A percentile compares a stretch with the other conserved stretches of the same genome.
These are phyloP conservation scores for Phytopythium chamaehyphon DNA, from an alignment of 352 stramenopile genomes.

Conservation along the genomic window DNA sequence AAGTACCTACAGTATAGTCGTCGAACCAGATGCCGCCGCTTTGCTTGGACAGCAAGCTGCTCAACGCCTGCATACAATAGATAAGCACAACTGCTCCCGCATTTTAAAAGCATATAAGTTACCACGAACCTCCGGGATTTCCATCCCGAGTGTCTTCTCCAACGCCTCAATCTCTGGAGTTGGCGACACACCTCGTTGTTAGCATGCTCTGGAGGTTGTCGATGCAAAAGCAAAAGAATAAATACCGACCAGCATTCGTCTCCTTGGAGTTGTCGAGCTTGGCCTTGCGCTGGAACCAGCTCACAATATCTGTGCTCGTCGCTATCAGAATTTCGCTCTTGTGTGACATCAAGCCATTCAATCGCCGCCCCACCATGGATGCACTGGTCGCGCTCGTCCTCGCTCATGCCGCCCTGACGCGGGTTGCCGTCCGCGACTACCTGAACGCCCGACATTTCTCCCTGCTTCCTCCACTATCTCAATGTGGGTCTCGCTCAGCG, in stretches of 20 bases:
- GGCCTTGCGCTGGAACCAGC: constrained; percentile 81
- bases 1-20: constrained; percentile 52
- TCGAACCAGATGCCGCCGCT: constrained; percentile 84
- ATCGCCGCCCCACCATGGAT: constrained; percentile 44
- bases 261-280: constrained; percentile 41
- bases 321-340: background rate
- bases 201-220: no score
- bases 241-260: constrained; percentile 35
- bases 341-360: background rate
- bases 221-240: background rate
- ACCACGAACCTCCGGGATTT: constrained; percentile 46
- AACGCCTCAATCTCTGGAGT: constrained; percentile 63
- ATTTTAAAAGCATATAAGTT: no score
- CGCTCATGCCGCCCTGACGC: constrained; percentile 73
- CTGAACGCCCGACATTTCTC: constrained; percentile 67
- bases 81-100: background rate
- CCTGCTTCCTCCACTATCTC: background rate
- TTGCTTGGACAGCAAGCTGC: constrained; percentile 65
- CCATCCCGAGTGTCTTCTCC: constrained; percentile 55
- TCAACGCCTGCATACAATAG: constrained; percentile 30
- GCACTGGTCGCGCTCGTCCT: constrained; percentile 75
- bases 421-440: constrained; percentile 70
- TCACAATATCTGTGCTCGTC: constrained; percentile 59
- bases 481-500: no score
- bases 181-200: background rate